Conservation (phyloP, 75 land plant genomes). For the Pinus tabuliformis region DNA sequence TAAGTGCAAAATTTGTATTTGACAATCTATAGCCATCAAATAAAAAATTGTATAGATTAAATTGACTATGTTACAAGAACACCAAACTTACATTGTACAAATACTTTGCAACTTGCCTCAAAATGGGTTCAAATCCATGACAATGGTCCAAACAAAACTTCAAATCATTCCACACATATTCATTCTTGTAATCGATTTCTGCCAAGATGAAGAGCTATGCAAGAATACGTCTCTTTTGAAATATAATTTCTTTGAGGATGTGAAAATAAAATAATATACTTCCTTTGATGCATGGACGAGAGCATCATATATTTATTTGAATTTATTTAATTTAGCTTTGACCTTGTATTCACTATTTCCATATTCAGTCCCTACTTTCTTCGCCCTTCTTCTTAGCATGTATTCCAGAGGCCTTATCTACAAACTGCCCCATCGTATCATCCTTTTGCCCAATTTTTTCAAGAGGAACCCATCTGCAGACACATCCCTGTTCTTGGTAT, state of each 20-base stretch:
- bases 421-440: slow-evolving; percentile 28
- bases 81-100: not conserved
- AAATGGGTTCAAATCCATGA: not conserved
- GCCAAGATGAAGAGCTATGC: slow-evolving; percentile 91
- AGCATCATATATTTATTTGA: slow-evolving; percentile 46
- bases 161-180: too few species aligned
- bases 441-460: slow-evolving; percentile 7
- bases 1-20: too few species aligned
- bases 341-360: slow-evolving; percentile 16
- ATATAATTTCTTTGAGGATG: slow-evolving; percentile 75
- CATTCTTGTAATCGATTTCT: slow-evolving; percentile 49
- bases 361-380: slow-evolving; percentile 15
- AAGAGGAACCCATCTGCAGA: not conserved
- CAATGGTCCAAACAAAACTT: not conserved
- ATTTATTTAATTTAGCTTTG: slow-evolving; percentile 36
- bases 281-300: slow-evolving; percentile 78
- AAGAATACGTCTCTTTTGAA: slow-evolving; percentile 77
- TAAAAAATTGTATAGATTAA: not conserved
- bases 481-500: slow-evolving; percentile 41
- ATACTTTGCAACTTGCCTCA: not conserved
- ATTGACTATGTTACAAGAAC: not conserved
- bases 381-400: slow-evolving; percentile 13
- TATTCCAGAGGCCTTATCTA: slow-evolving; percentile 16
- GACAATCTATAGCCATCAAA: not conserved
- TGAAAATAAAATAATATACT: slow-evolving; percentile 89